Conservation (phyloP, 306 rosid genomes). For the Vachellia pachyceras region DNA sequence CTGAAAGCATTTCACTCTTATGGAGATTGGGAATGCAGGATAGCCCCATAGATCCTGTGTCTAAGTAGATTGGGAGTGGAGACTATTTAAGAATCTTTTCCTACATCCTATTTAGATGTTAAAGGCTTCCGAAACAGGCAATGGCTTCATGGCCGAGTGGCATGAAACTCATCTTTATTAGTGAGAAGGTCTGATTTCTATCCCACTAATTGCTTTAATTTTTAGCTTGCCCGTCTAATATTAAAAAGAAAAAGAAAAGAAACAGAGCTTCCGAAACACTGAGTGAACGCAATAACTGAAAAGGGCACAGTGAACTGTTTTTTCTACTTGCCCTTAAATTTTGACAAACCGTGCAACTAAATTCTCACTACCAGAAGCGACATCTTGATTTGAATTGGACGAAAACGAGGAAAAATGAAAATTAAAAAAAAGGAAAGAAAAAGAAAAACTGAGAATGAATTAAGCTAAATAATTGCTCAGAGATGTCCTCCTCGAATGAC, state of each 20-base stretch:
- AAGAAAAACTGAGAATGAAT: neutral
- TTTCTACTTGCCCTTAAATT: slow-evolving; percentile 20
- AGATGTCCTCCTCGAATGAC: slow-evolving; percentile 18
- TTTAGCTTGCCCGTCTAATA: too few species aligned
- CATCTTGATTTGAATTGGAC: slow-evolving; percentile 16
- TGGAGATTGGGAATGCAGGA: slow-evolving; percentile 26
- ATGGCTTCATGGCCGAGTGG: neutral
- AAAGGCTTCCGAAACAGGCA: slow-evolving; percentile 18
- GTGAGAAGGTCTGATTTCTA: neutral
- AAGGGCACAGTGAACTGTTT: slow-evolving; percentile 6
- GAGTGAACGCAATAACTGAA: slow-evolving; percentile 1
- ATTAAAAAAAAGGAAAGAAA: neutral
- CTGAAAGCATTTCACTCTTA: slow-evolving; percentile 19
- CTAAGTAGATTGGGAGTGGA: slow-evolving; percentile 32
- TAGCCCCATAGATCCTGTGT: slow-evolving; percentile 5
- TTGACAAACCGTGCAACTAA: slow-evolving; percentile 25
- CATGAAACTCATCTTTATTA: neutral
- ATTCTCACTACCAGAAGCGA: neutral
- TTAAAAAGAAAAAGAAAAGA: too few species aligned
- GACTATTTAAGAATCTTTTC: slow-evolving; percentile 31
- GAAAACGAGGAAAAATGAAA: neutral
- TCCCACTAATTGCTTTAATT: neutral
- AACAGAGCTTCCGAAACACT: slow-evolving; percentile 24
- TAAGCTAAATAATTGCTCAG: slow-evolving; percentile 18
- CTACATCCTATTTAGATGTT: slow-evolving; percentile 4